phyloP scores from a whole-genome alignment of 2,329 filamentous ascomycete species.

The Penicillium sp. region DNA sequence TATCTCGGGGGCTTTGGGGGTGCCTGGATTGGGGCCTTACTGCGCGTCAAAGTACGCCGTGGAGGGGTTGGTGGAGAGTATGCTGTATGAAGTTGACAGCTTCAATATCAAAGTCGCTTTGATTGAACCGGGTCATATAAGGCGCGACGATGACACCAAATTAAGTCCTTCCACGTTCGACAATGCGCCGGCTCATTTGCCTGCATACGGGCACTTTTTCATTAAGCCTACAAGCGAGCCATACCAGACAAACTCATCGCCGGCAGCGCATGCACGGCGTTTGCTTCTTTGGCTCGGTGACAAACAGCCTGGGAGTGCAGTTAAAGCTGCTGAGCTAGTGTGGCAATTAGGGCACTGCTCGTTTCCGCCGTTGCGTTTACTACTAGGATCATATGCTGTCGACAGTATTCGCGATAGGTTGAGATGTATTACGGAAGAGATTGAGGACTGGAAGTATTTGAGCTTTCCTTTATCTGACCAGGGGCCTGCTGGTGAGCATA shows the following conservation, averaged over 20 bases:
- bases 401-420: constrained; percentile 91
- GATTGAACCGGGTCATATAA: constrained; percentile 84
- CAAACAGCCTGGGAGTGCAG: constrained; percentile 83
- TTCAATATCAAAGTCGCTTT: constrained; percentile 94
- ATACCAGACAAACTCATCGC: constrained; percentile 72
- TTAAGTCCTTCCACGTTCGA: constrained; percentile 26
- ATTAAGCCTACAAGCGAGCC: constrained; percentile 81
- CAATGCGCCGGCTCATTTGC: constrained; percentile 52
- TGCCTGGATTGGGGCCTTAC: constrained; percentile 88
- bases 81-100: constrained; percentile 89
- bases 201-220: constrained; percentile 86
- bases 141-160: constrained; percentile 65
- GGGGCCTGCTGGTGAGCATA: constrained; percentile 5
- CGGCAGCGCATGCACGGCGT: constrained; percentile 80
- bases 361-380: constrained; percentile 80
- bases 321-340: constrained; percentile 87
- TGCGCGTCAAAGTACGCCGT: constrained; percentile 97
- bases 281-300: constrained; percentile 95
- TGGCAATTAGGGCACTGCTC: constrained; percentile 94
- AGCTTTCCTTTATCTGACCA: constrained; percentile 56
- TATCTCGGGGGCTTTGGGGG: constrained; percentile 85
- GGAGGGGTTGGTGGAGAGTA: constrained; percentile 90
- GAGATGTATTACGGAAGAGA: constrained; percentile 87
- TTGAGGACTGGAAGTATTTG: constrained; percentile 88
- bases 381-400: constrained; percentile 91